Evolutionary conservation across 2,329 filamentous ascomycete species (phyloP).

Genomic region (Colletotrichum sp.): DNA sequence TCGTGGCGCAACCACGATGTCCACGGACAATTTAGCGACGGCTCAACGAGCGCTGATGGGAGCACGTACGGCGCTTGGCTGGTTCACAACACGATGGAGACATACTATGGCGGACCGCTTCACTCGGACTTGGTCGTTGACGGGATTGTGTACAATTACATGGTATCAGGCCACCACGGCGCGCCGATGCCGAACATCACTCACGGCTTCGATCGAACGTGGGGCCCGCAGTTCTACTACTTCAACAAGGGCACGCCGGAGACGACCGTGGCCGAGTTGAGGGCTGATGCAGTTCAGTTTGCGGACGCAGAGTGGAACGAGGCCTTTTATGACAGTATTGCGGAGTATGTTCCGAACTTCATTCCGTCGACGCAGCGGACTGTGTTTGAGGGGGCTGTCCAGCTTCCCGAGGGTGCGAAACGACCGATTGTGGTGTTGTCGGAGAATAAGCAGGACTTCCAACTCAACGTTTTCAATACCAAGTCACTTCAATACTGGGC

Average conservation of each 20-base stretch:
- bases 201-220: slow-evolving; percentile 68
- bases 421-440: slow-evolving; percentile 60
- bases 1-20: slow-evolving; percentile 62
- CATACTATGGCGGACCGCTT: slow-evolving; percentile 65
- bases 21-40: slow-evolving; percentile 53
- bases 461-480: slow-evolving; percentile 52
- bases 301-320: slow-evolving; percentile 58
- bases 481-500: slow-evolving; percentile 69
- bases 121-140: slow-evolving; percentile 69
- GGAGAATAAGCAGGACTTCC: slow-evolving; percentile 34
- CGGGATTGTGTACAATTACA: slow-evolving; percentile 70
- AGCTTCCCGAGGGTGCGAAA: slow-evolving; percentile 54
- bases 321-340: slow-evolving; percentile 67
- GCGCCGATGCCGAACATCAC: slow-evolving; percentile 68
- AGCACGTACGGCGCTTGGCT: slow-evolving; percentile 65
- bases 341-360: slow-evolving; percentile 62
- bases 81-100: slow-evolving; percentile 68
- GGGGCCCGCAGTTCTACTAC: slow-evolving; percentile 67
- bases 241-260: slow-evolving; percentile 51
- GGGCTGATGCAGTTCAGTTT: slow-evolving; percentile 54
- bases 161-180: slow-evolving; percentile 66
- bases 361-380: slow-evolving; percentile 56
- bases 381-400: slow-evolving; percentile 51
- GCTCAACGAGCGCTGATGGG: slow-evolving; percentile 48
- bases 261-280: not conserved